Percentiles rank a stretch among this genome's conserved stretches.
These are phyloP conservation scores for Beta vulgaris DNA, from an alignment of 148 eudicot genomes.

Conservation along the genomic window DNA sequence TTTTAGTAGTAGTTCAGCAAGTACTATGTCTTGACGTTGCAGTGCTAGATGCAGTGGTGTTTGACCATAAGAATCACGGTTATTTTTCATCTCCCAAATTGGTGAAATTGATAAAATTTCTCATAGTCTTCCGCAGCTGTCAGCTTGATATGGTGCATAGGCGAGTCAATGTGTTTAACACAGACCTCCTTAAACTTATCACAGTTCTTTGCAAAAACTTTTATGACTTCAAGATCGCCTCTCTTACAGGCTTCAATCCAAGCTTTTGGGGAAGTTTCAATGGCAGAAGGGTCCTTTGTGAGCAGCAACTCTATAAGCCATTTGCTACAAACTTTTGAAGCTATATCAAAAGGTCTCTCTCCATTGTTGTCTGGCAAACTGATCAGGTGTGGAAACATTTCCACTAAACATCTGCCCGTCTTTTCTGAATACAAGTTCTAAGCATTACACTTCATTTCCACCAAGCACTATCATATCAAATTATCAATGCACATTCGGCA, in stretches of 20 bases:
- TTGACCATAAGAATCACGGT: background rate
- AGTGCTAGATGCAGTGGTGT: slow-evolving; percentile 24
- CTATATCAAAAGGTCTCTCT: background rate
- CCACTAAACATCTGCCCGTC: background rate
- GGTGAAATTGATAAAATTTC: background rate
- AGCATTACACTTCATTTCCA: no score
- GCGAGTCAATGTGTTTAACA: slow-evolving; percentile 13
- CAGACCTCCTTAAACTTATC: background rate
- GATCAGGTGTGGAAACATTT: background rate
- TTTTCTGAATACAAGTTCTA: background rate
- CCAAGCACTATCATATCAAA: no score
- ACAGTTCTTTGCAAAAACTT: background rate
- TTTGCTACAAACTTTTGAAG: background rate
- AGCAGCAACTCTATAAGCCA: background rate
- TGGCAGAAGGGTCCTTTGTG: background rate
- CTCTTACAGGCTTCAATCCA: slow-evolving; percentile 15
- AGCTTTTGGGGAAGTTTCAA: background rate
- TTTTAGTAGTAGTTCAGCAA: slow-evolving; percentile 3
- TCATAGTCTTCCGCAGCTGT: background rate
- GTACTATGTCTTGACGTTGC: background rate
- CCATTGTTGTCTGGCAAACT: background rate
- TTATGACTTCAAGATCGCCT: slow-evolving; percentile 1
- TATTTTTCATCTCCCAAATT: slow-evolving; percentile 2
- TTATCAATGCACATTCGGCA: no score
- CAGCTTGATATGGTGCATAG: slow-evolving; percentile 7